Evolutionary conservation across 306 rosid species (phyloP).

Genomic region (Crotalaria pallida): DNA sequence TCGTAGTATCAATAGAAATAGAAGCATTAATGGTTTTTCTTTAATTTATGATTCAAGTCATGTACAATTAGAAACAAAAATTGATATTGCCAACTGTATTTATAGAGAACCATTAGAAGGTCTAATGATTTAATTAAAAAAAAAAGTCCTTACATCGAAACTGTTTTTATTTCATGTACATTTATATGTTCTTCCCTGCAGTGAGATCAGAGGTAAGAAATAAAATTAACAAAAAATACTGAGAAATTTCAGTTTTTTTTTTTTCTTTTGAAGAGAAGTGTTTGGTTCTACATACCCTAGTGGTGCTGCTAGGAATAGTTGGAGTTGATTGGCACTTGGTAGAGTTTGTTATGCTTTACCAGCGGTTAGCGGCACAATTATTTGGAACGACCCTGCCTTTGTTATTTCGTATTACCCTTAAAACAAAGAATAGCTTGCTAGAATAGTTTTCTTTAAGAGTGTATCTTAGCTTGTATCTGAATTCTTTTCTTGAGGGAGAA

Average conservation of each 20-base stretch:
- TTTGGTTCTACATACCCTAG: neutral
- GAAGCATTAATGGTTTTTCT: neutral
- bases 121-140: neutral
- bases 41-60: neutral
- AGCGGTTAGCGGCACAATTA: neutral
- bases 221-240: neutral
- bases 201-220: neutral
- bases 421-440: conserved; percentile 14
- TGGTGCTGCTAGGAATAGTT: neutral
- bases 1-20: neutral
- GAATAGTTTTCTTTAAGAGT: conserved; percentile 5
- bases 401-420: neutral
- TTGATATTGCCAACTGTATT: neutral
- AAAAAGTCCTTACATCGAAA: neutral
- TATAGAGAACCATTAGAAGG: neutral
- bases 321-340: neutral
- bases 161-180: neutral
- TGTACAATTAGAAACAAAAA: neutral
- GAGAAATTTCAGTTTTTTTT: no score
- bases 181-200: neutral
- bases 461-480: conserved; percentile 8
- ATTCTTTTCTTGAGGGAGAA: conserved; percentile 48
- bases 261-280: neutral
- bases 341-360: neutral
- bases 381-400: neutral